phyloP scores from a whole-genome alignment of 768 basidiomycete genomes.

The Candolleomyces efflorescens region DNA sequence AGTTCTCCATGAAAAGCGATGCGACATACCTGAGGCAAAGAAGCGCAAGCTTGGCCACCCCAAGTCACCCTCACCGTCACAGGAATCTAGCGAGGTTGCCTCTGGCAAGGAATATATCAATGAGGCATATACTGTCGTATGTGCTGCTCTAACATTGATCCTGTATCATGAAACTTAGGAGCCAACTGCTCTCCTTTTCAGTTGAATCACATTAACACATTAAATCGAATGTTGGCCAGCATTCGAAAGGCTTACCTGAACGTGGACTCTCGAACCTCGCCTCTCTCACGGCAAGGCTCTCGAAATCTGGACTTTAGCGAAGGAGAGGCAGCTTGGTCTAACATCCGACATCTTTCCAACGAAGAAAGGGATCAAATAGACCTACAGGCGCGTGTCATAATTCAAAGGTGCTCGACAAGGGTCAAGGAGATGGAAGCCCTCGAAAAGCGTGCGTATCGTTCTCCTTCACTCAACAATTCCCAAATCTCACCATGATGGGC shows the following conservation, averaged over 20 bases:
- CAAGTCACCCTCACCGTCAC: slow-evolving; percentile 1
- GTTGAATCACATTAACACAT: slow-evolving; percentile 69
- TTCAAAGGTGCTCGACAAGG: slow-evolving; percentile 81
- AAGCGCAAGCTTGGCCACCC: slow-evolving; percentile 38
- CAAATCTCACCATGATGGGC: not conserved
- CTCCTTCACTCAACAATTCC: slow-evolving; percentile 2
- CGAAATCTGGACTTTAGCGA: slow-evolving; percentile 53
- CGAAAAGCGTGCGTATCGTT: slow-evolving; percentile 71
- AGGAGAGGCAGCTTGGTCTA: slow-evolving; percentile 50
- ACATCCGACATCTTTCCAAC: slow-evolving; percentile 72
- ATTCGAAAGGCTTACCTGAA: slow-evolving; percentile 88
- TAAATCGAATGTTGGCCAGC: slow-evolving; percentile 66
- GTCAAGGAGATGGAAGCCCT: slow-evolving; percentile 84
- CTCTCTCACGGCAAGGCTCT: slow-evolving; percentile 46
- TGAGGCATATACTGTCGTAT: slow-evolving; percentile 73
- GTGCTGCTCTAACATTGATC: not conserved
- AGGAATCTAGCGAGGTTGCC: slow-evolving; percentile 29
- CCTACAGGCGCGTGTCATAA: slow-evolving; percentile 81
- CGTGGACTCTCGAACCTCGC: slow-evolving; percentile 54
- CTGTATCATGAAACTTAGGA: not conserved
- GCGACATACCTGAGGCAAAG: slow-evolving; percentile 39
- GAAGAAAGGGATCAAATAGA: slow-evolving; percentile 96
- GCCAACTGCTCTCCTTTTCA: slow-evolving; percentile 22
- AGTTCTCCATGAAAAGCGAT: slow-evolving; percentile 44
- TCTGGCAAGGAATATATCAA: slow-evolving; percentile 61